Base-by-base conservation (phyloP, 768 basidiomycete genomes). In the Tulasnella sp. region DNA sequence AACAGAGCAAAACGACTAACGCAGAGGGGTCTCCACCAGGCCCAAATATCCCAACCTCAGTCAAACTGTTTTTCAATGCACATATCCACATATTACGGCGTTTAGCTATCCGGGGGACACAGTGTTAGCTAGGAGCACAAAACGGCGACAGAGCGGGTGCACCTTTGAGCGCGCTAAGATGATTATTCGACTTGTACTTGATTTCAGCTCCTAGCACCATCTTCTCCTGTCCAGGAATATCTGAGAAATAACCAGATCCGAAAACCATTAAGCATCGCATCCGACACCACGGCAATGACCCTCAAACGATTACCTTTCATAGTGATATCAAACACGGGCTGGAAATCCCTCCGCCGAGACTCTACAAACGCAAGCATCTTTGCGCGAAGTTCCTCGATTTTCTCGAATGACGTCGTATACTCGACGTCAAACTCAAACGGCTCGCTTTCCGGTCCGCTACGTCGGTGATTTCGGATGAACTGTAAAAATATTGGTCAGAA, bases 11-110 rank as follows among this genome's bases (percentile, higher is more conserved):
- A 1, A 7, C 9, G 9, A 39, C 49, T 11, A 32, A 51, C 49
- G 70, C 69, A 59, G 69, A 64, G 21, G 69, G 69, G 40, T 67
- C 70, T 21, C 70, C 73, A 19, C 49, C 69, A 3, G 74, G 74
- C 4, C 74, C 74, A 57, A 61, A 89, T 59, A 96, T 83, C 61
- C 79, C 74, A 49, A 81, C 68, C 59, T 88, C 83, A 25, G 75
- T 77, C 59, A 88, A 71, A 46, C 79, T 75, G 42, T 76, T 66
- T 69, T 92, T 93, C 54, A 96, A 74, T 14, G 85, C 84, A 68
- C 88, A 92, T 40, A 92, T 77, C 89, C 89, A 93, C 69, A 89
- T 93, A 73, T 92, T 92, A 34, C 87, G 78, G 54, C 89, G 77
- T 69, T 83, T 81, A 1, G 82, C 82, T 81, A 23, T 39, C 0